Conservation (phyloP, 1,139 yeast species). For the Nakaseomyces delphensis region DNA sequence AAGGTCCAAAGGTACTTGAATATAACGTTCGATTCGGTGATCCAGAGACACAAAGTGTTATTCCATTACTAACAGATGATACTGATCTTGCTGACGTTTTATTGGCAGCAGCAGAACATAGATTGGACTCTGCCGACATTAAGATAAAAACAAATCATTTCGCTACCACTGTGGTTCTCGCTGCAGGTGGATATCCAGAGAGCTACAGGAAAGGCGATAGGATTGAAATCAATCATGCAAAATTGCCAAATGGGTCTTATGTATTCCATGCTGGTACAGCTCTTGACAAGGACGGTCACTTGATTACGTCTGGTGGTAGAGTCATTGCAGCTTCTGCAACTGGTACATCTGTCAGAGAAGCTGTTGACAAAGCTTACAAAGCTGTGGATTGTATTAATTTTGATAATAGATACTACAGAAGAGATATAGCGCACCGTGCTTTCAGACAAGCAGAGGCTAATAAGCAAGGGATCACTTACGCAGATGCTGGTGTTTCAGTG, state of each 20-base stretch:
- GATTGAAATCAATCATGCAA: conserved; percentile 48
- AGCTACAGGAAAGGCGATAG: conserved; percentile 77
- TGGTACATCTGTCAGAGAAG: conserved; percentile 63
- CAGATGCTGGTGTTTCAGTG: conserved; percentile 93
- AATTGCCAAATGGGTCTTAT: conserved; percentile 47
- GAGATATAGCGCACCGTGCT: conserved; percentile 94
- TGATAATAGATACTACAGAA: conserved; percentile 71
- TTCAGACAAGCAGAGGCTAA: conserved; percentile 47
- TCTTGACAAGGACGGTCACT: conserved; percentile 37
- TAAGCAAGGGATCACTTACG: conserved; percentile 55
- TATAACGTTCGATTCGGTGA: conserved; percentile 98
- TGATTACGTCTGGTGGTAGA: conserved; percentile 90
- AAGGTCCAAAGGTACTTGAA: conserved; percentile 90
- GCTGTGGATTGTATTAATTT: conserved; percentile 76
- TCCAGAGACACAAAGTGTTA: conserved; percentile 96
- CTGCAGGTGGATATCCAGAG: conserved; percentile 97
- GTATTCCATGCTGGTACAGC: conserved; percentile 95
- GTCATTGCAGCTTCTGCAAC: conserved; percentile 92
- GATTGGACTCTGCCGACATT: conserved; percentile 77
- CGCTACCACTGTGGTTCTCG: conserved; percentile 88
- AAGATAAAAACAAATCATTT: conserved; percentile 51
- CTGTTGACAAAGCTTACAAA: conserved; percentile 76
- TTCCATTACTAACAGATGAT: conserved; percentile 73
- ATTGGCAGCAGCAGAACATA: conserved; percentile 89
- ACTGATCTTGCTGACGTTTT: conserved; percentile 88